Evolutionary conservation across 2,329 filamentous ascomycete species (phyloP).

Genomic region (Clarireedia paspali): DNA sequence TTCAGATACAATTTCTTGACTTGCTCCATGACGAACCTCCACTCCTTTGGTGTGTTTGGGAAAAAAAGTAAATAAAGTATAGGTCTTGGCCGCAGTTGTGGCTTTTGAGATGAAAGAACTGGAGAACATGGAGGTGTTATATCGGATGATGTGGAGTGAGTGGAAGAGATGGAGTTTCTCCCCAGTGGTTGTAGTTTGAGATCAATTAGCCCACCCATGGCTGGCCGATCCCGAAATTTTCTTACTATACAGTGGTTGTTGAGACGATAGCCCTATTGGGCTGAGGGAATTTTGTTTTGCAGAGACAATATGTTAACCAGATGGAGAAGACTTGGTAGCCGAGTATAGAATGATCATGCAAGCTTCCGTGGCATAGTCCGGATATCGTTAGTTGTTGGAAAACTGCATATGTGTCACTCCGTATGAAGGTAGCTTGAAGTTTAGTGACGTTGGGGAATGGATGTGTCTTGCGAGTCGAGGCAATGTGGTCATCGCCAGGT

Average conservation of each 20-base stretch:
- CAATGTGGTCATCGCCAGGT: not conserved
- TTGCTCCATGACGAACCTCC: slow-evolving; percentile 26
- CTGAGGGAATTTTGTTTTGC: not conserved
- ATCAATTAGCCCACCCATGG: slow-evolving; percentile 6
- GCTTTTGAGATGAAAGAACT: not conserved
- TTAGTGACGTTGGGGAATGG: too few relatives aligned
- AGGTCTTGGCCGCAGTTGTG: slow-evolving; percentile 11
- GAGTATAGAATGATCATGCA: slow-evolving; percentile 3
- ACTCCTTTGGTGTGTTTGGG: slow-evolving; percentile 24
- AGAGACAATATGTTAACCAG: slow-evolving; percentile 1
- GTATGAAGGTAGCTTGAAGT: too few relatives aligned
- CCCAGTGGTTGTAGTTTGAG: slow-evolving; percentile 8
- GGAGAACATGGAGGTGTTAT: slow-evolving; percentile 1
- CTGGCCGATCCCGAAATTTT: not conserved
- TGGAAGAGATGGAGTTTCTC: not conserved
- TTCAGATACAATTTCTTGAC: slow-evolving; percentile 24
- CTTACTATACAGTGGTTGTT: not conserved
- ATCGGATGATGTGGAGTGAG: slow-evolving; percentile 1
- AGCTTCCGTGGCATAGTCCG: slow-evolving; percentile 3
- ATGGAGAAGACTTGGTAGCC: slow-evolving; percentile 1
- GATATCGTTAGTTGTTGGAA: not conserved
- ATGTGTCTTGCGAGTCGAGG: too few relatives aligned
- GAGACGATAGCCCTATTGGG: not conserved
- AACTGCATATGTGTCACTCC: not conserved
- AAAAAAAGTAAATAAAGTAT: slow-evolving; percentile 13